Base-by-base conservation (phyloP, 2,329 filamentous ascomycete species). In the Colletotrichum chrysophilum region DNA sequence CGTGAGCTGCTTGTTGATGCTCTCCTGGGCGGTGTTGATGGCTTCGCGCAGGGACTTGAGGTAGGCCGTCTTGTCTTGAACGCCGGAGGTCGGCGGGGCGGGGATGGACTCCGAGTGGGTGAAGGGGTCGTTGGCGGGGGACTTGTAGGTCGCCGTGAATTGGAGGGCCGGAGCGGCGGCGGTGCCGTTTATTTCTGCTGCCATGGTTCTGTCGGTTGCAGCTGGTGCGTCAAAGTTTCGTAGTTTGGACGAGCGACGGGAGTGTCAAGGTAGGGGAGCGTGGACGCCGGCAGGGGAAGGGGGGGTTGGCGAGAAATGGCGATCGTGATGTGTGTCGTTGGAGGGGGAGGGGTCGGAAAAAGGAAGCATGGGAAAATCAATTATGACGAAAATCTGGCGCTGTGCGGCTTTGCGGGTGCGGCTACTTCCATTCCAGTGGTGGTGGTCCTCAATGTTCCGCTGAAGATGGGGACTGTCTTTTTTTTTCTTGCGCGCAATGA, bases 1-100 rank as follows among this genome's bases (percentile, higher is more conserved):
- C 7, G 94, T 96, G 75, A 96, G 88, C 82, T 94, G 92, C 77
- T 85, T 87, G 84, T 96, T 96, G 82, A 96, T 87, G 66, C 89
- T 86, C 72, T 88, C 88, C 82, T 96, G 94, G n/a, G 94, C 85
- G 10, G 87, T 82, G 2, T 85, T 82, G 34, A 92, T 87, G n/a
- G 91, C 90, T 14, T 85, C 80, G 62, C 93, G 90, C 13, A 96
- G 89, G 30, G 87, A 82, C 55, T 84, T 80, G 32, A 96, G 90
- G 83, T 93, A 94, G 10, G 85, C 83, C 3, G 89, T 89, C 82
- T 92, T 94, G 75, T 89, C 87, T 66, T 85, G 75, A 68, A 87
- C 83, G 34, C 85, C 79, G 55, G 85, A 76, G 14, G 81, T 77
- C 7, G 81, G 60, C 5, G 86, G 85, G 9, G 83, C 76, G 13